Evolutionary conservation across 164 flowering plant genomes (phyloP), one percentile per base, ranked within the genome.

Genomic region (Tetrastigma voinierianum): DNA sequence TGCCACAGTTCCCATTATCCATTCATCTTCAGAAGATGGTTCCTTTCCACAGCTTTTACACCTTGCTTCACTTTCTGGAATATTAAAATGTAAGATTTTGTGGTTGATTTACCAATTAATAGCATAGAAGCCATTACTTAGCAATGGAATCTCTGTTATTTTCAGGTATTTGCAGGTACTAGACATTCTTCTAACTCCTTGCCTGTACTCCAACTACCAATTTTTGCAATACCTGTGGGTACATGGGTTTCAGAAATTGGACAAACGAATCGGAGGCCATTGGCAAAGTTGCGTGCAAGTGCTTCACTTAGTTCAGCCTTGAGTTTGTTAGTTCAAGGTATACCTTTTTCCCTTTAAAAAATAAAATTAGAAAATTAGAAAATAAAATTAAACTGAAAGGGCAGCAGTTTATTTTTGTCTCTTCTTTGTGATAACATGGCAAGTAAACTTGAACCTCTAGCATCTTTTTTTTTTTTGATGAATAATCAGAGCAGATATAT

Each of bases 211-310:
- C 84, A 85, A 52, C 57, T 77, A 14, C 91, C 91, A 59, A 75
- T 87, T 59, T 73, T 72, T 81, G 70, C 85, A 63, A 70, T 87
- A 46, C 93, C 91, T 62, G 68, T 94, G 67, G 98, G 97, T 57
- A 87, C 98, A 15, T 94, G 98, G 98, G 88, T 87, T 64, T 97
- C 98, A n/a, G 80, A 73, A 75, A 82, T 89, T 71, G 96, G 94
- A 20, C 93, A 84, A 61, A 61, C n/a, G 54, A 83, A 74, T 74
- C 69, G 76, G 52, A 84, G 77, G 45, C 92, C 90, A 18, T 70
- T 94, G 17, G 96, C 94, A n/a, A 88, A 83, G 83, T 75, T 94
- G 81, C 84, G 89, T 75, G 89, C 87, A 32, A 85, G 69, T 74
- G 88, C 91, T 59, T 84, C 97, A 69, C 95, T 94, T 62, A 81